Evolutionary conservation across 352 stramenopile genomes (phyloP).

Genomic region (Phytophthora megakarya): DNA sequence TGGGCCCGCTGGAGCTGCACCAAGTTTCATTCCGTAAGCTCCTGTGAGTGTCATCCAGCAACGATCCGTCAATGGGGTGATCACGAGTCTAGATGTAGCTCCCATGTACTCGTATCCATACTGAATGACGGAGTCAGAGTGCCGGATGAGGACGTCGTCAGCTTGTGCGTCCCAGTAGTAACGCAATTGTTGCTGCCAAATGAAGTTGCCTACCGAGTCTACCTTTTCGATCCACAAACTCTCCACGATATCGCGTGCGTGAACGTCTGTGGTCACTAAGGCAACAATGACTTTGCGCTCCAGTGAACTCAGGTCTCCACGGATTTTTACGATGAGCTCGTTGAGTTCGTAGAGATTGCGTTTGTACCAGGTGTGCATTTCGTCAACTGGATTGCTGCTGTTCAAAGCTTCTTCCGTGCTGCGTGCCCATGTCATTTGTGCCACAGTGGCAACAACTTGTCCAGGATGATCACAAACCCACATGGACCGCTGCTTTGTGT

Average conservation of each 20-base stretch:
- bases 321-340: conserved; percentile 93
- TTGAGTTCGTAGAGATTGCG: conserved; percentile 87
- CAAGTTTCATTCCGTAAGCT: conserved; percentile 93
- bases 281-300: conserved; percentile 94
- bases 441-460: conserved; percentile 93
- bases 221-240: conserved; percentile 72
- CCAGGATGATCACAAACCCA: conserved; percentile 92
- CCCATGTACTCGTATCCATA: conserved; percentile 97
- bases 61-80: conserved; percentile 91
- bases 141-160: conserved; percentile 90
- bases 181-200: conserved; percentile 94
- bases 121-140: conserved; percentile 87
- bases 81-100: conserved; percentile 85
- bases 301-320: conserved; percentile 85
- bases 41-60: conserved; percentile 97
- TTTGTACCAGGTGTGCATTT: conserved; percentile 75
- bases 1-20: conserved; percentile 91
- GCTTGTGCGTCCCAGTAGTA: conserved; percentile 93
- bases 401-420: conserved; percentile 87
- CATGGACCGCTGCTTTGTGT: conserved; percentile 74
- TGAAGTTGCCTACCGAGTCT: conserved; percentile 86
- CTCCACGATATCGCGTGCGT: conserved; percentile 90
- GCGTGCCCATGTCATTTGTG: conserved; percentile 93
- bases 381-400: conserved; percentile 36
- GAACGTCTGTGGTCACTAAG: conserved; percentile 93